Conservation (phyloP, 768 basidiomycete genomes). For the Glaciozyma martinii region DNA sequence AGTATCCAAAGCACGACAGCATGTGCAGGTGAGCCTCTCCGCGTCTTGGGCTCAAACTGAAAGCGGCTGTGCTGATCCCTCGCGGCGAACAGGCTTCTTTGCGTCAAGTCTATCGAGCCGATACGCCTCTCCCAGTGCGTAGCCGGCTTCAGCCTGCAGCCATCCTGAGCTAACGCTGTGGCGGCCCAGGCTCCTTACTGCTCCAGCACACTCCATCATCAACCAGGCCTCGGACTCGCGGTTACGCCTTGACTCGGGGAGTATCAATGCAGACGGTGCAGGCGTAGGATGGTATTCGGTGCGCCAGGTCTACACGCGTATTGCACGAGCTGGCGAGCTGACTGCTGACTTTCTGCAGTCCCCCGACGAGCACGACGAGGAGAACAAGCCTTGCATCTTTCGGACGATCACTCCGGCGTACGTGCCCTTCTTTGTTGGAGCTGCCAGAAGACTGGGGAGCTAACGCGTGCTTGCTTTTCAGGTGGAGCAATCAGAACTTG, state of each 20-base stretch:
- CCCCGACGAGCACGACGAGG: slow-evolving; percentile 5
- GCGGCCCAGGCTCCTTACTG: slow-evolving; percentile 59
- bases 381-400: slow-evolving; percentile 64
- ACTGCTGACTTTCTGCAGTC: not conserved
- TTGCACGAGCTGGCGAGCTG: not conserved
- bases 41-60: too few species aligned
- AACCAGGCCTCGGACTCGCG: slow-evolving; percentile 95
- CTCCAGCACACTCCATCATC: slow-evolving; percentile 90
- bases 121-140: slow-evolving; percentile 77
- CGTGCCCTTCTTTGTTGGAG: slow-evolving; percentile 4
- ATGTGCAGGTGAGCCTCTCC: too few species aligned
- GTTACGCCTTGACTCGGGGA: slow-evolving; percentile 47
- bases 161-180: slow-evolving; percentile 35
- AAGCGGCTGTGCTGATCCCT: not conserved
- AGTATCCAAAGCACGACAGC: too few species aligned
- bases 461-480: slow-evolving; percentile 41
- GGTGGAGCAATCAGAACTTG: slow-evolving; percentile 97
- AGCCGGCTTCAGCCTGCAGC: slow-evolving; percentile 30
- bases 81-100: slow-evolving; percentile 46
- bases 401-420: slow-evolving; percentile 84
- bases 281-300: slow-evolving; percentile 96
- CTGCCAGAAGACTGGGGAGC: not conserved
- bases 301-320: slow-evolving; percentile 50
- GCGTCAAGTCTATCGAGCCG: slow-evolving; percentile 89
- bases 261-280: slow-evolving; percentile 60